These are phyloP conservation scores for Leucaena leucocephala DNA, from an alignment of 306 rosid species.

Conservation along the genomic window DNA sequence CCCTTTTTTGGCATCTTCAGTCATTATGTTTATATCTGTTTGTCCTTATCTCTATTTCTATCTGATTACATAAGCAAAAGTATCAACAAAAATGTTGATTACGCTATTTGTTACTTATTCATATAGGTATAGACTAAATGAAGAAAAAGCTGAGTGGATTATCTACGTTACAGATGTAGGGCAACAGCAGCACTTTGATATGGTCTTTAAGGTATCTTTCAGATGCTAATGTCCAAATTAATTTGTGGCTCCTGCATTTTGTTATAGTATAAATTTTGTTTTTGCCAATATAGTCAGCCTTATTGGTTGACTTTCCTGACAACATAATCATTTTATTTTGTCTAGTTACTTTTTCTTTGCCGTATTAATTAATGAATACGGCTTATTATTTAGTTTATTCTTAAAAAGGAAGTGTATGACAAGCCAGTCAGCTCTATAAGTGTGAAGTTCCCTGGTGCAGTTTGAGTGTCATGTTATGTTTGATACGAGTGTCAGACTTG, in stretches of 20 bases:
- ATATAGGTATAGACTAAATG: slow-evolving; percentile 82
- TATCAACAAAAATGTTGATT: neutral
- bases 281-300: slow-evolving; percentile 29
- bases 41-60: slow-evolving; percentile 18
- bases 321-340: neutral
- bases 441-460: neutral
- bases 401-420: neutral
- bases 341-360: neutral
- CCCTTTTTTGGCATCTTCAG: neutral
- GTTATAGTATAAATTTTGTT: slow-evolving; percentile 16
- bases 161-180: slow-evolving; percentile 94
- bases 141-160: slow-evolving; percentile 92
- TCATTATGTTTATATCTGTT: neutral
- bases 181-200: slow-evolving; percentile 92
- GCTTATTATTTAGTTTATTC: neutral
- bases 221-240: slow-evolving; percentile 23
- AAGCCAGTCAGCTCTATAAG: neutral
- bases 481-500: neutral
- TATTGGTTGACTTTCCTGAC: slow-evolving; percentile 21
- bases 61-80: slow-evolving; percentile 6
- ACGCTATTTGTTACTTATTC: slow-evolving; percentile 40
- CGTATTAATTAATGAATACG: slow-evolving; percentile 6
- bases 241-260: slow-evolving; percentile 28
- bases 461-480: neutral
- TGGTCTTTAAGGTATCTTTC: slow-evolving; percentile 81